Conservation (phyloP, 2,329 filamentous ascomycete species). For the Pyrenochaeta sp. region DNA sequence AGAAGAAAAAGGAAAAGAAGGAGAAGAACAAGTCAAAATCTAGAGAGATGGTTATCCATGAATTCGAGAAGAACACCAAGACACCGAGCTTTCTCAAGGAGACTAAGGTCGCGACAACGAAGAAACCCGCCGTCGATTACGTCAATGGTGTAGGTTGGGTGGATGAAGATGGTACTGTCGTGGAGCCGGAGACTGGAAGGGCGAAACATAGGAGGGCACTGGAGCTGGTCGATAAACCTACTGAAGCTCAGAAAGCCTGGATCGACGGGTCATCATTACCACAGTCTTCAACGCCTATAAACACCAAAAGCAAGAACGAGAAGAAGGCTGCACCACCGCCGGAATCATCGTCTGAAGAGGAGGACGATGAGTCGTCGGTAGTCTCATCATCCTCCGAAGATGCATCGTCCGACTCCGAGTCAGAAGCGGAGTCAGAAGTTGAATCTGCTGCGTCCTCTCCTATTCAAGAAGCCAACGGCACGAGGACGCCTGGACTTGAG, state of each 20-base stretch:
- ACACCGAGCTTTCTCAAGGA: conserved; percentile 82
- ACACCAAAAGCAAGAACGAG: conserved; percentile 29
- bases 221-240: conserved; percentile 42
- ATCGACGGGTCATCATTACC: conserved; percentile 27
- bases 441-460: conserved; percentile 24
- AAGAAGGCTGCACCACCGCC: conserved; percentile 35
- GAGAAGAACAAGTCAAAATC: conserved; percentile 62
- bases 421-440: conserved; percentile 20
- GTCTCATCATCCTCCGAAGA: conserved; percentile 49
- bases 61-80: conserved; percentile 86
- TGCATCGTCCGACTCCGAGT: conserved; percentile 33
- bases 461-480: conserved; percentile 16
- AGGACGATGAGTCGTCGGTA: conserved; percentile 43
- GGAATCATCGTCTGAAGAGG: conserved; percentile 31
- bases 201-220: conserved; percentile 43
- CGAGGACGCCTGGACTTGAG: conserved; percentile 18
- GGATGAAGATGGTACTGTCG: conserved; percentile 76
- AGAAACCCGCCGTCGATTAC: conserved; percentile 68
- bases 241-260: conserved; percentile 30
- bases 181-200: conserved; percentile 64
- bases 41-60: conserved; percentile 76
- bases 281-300: conserved; percentile 22
- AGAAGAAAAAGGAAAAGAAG: conserved; percentile 66
- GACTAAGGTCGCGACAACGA: conserved; percentile 53
- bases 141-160: conserved; percentile 91